A percentile compares a stretch with the other conserved stretches of the same genome.
phyloP scores from a whole-genome alignment of 1,284 basidiomycete species.

The Sporisorium exsertum region DNA sequence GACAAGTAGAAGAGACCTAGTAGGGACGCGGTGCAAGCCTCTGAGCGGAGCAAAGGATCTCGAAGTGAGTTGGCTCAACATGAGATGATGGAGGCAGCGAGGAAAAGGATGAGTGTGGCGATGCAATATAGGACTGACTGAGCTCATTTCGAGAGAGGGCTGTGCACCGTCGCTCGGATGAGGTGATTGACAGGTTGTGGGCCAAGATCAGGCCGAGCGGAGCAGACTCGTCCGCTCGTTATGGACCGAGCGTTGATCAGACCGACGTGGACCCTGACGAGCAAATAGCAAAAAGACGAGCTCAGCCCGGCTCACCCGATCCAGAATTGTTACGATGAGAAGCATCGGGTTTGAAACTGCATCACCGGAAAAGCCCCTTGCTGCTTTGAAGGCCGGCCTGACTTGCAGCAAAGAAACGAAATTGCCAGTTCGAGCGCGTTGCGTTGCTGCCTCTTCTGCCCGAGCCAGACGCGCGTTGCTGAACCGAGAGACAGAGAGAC shows the following conservation, averaged over 20 bases:
- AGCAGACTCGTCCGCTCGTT: slow-evolving; percentile 7
- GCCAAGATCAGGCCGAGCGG: not conserved
- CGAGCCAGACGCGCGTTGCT: not conserved
- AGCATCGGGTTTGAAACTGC: not conserved
- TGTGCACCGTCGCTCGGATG: not conserved
- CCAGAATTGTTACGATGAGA: not conserved
- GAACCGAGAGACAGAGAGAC: not conserved
- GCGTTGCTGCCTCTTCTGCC: not conserved
- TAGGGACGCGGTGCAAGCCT: not conserved
- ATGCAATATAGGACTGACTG: not conserved
- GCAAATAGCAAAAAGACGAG: not conserved
- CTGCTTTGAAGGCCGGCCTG: not conserved
- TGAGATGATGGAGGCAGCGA: slow-evolving; percentile 10
- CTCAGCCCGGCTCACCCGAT: not conserved
- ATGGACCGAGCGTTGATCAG: slow-evolving; percentile 10
- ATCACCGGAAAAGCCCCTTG: not conserved
- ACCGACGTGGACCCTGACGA: slow-evolving; percentile 6
- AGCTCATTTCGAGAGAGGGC: not conserved
- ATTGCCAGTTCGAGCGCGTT: not conserved
- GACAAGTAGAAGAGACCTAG: not conserved
- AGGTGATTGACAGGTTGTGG: slow-evolving; percentile 1
- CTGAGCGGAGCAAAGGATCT: slow-evolving; percentile 10
- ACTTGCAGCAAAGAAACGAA: not conserved
- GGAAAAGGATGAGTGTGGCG: not conserved
- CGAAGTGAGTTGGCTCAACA: slow-evolving; percentile 28